Conservation (phyloP, 2,329 filamentous ascomycete genomes). For the Aspergillus nomiae region DNA sequence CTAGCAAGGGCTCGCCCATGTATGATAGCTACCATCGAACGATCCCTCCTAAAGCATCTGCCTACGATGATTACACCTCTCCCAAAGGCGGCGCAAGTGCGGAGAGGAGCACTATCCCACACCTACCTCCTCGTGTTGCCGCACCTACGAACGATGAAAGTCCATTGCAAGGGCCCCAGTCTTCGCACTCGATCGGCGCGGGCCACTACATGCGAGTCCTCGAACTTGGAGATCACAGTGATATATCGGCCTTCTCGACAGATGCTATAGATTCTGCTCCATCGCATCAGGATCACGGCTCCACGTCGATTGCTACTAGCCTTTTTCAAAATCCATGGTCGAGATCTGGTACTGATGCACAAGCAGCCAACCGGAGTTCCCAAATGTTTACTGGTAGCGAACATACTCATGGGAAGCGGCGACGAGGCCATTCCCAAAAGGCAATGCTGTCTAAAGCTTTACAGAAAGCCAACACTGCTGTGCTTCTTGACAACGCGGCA, state of each 20-base stretch:
- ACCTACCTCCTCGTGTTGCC: constrained; percentile 8
- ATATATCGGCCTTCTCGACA: constrained; percentile 5
- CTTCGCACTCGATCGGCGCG: constrained; percentile 1
- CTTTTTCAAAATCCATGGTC: constrained; percentile 19
- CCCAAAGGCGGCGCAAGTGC: constrained; percentile 17
- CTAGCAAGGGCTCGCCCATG: constrained; percentile 42
- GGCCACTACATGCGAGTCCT: constrained; percentile 1
- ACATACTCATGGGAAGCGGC: constrained; percentile 33
- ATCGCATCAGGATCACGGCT: constrained; percentile 16
- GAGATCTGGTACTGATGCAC: neutral
- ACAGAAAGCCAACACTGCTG: constrained; percentile 93
- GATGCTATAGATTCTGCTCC: neutral
- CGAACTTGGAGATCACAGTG: constrained; percentile 2
- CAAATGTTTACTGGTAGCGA: constrained; percentile 28
- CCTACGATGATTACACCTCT: constrained; percentile 22
- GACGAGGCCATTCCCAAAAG: constrained; percentile 72
- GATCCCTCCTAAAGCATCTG: constrained; percentile 25
- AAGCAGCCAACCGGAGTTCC: constrained; percentile 17
- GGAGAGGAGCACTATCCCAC: constrained; percentile 10
- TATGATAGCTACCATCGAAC: constrained; percentile 26
- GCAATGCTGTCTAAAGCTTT: constrained; percentile 95
- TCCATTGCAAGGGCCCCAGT: constrained; percentile 5
- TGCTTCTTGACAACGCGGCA: constrained; percentile 92
- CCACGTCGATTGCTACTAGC: constrained; percentile 1
- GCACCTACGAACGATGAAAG: constrained; percentile 1